Conservation (phyloP, 306 rosid species). For the Vigna radiata region DNA sequence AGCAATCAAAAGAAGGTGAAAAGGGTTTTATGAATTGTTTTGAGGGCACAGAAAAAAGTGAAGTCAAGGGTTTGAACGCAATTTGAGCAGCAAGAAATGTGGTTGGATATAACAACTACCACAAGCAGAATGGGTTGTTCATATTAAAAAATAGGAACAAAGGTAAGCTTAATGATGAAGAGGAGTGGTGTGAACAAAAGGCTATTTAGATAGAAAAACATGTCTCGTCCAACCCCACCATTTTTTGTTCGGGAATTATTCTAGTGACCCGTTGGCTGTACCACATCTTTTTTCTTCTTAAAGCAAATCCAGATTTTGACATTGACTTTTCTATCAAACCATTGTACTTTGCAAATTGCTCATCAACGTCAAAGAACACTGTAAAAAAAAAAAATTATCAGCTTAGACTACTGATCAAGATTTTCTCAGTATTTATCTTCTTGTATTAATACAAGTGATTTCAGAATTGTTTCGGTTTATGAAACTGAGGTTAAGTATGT, state of each 20-base stretch:
- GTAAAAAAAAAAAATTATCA: no score
- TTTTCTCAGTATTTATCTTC: no score
- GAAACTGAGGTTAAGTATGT: fast-evolving
- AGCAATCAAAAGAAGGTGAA: slow-evolving; percentile 9
- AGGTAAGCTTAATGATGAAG: slow-evolving; percentile 49
- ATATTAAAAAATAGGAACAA: slow-evolving; percentile 41
- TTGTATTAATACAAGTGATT: no score
- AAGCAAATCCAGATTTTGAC: slow-evolving; percentile 32
- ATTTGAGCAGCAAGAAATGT: slow-evolving; percentile 26
- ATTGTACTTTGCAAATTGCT: slow-evolving; percentile 13
- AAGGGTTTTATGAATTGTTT: slow-evolving; percentile 1
- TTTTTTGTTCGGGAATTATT: slow-evolving; percentile 45
- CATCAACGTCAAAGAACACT: neutral
- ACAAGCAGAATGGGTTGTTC: slow-evolving; percentile 47
- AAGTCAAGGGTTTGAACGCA: slow-evolving; percentile 49
- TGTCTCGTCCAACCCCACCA: slow-evolving; percentile 51
- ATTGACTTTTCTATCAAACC: slow-evolving; percentile 10
- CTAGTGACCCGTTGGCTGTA: slow-evolving; percentile 31
- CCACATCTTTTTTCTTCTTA: slow-evolving; percentile 30
- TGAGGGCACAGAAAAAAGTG: slow-evolving; percentile 41
- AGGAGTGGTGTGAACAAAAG: slow-evolving; percentile 35
- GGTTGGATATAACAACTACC: slow-evolving; percentile 38
- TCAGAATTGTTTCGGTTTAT: no score
- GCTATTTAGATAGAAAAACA: neutral
- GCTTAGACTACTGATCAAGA: no score